phyloP scores from a whole-genome alignment of 768 basidiomycete species.

The Leucocoprinus leucothites region DNA sequence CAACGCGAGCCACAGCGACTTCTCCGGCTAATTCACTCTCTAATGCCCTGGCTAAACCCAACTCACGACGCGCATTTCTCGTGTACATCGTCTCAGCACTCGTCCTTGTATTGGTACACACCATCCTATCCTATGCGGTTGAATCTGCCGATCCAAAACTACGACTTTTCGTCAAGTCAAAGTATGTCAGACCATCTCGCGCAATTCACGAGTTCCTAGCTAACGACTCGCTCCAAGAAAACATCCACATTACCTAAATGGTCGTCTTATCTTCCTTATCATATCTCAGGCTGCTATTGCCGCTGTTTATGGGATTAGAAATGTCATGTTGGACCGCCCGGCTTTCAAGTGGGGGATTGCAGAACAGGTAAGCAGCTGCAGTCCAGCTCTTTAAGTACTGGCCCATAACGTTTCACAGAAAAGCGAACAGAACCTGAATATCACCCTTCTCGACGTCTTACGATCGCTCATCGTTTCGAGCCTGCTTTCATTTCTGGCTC shows the following conservation, averaged over 20 bases:
- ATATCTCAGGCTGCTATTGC: slow-evolving; percentile 50
- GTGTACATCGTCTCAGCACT: slow-evolving; percentile 48
- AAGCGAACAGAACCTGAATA: slow-evolving; percentile 7
- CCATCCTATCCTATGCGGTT: slow-evolving; percentile 31
- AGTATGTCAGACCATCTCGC: slow-evolving; percentile 32
- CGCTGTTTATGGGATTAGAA: slow-evolving; percentile 47
- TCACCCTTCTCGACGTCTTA: slow-evolving; percentile 20
- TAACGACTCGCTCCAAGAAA: slow-evolving; percentile 40
- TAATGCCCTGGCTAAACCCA: slow-evolving; percentile 42
- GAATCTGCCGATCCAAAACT: slow-evolving; percentile 42
- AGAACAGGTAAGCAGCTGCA: slow-evolving; percentile 14
- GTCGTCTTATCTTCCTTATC: slow-evolving; percentile 58
- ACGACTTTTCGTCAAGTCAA: slow-evolving; percentile 63
- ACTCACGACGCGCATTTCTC: slow-evolving; percentile 40
- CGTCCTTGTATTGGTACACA: slow-evolving; percentile 40
- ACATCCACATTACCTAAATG: slow-evolving; percentile 73
- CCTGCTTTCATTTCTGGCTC: slow-evolving; percentile 37
- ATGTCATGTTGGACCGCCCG: slow-evolving; percentile 62
- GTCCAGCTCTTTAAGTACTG: background rate
- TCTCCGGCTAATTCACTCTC: slow-evolving; percentile 52
- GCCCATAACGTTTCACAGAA: background rate
- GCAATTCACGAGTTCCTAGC: background rate
- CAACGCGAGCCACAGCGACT: slow-evolving; percentile 41
- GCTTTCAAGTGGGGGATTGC: slow-evolving; percentile 39
- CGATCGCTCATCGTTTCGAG: slow-evolving; percentile 33